Conservation (phyloP, 2,329 filamentous ascomycete genomes). For the Metarhizium brunneum region DNA sequence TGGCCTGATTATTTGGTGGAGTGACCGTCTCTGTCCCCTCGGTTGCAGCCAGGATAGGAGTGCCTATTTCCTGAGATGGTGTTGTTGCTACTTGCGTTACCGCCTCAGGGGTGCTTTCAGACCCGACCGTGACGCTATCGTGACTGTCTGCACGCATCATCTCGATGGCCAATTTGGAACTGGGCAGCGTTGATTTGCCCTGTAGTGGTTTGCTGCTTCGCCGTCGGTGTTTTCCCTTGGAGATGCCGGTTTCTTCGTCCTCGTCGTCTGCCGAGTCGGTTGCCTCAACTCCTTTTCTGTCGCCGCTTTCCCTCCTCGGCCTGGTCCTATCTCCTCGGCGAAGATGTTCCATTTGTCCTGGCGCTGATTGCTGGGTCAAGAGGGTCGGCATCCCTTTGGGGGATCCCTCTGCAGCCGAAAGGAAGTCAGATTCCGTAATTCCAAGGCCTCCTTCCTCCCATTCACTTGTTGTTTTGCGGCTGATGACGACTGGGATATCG, state of each 20-base stretch:
- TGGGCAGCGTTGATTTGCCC: conserved; percentile 51
- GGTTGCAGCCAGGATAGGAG: conserved; percentile 17
- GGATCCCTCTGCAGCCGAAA: conserved; percentile 22
- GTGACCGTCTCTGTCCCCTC: neutral
- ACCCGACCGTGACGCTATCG: conserved; percentile 58
- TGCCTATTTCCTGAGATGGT: conserved; percentile 32
- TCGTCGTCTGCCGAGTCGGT: conserved; percentile 88
- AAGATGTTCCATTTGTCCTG: conserved; percentile 47
- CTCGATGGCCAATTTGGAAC: conserved; percentile 86
- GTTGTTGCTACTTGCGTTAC: conserved; percentile 42
- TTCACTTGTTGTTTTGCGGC: conserved; percentile 63
- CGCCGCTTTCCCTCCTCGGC: conserved; percentile 64
- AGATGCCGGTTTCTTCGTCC: conserved; percentile 72
- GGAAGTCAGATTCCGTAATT: conserved; percentile 56
- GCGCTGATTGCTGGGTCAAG: conserved; percentile 54
- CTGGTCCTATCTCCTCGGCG: conserved; percentile 66
- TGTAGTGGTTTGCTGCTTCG: conserved; percentile 27
- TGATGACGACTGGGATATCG: conserved; percentile 67
- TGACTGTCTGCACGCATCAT: conserved; percentile 98
- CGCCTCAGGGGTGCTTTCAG: conserved; percentile 42
- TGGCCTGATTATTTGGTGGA: conserved; percentile 10
- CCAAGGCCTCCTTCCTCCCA: conserved; percentile 74
- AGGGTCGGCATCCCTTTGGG: conserved; percentile 42
- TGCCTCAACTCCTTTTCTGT: conserved; percentile 64
- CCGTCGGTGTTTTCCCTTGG: conserved; percentile 36